Percentiles rank a stretch among this genome's conserved stretches.
Evolutionary conservation across 768 basidiomycete species (phyloP).

Genomic region (Astraeus odoratus): DNA sequence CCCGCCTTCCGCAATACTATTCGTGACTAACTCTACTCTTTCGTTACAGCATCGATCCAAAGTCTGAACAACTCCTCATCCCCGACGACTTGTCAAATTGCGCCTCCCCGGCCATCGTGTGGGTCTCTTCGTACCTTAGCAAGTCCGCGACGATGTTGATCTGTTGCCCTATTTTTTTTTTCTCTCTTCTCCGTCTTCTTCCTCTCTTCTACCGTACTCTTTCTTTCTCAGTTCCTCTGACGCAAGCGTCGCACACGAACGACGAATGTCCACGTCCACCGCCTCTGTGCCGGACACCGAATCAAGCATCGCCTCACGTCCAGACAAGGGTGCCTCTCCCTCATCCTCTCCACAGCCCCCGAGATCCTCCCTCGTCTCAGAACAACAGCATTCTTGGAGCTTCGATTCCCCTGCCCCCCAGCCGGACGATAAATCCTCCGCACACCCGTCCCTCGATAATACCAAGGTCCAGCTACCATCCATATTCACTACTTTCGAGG

Average conservation of each 20-base stretch:
- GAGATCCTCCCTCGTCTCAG: slow-evolving; percentile 27
- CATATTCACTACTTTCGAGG: slow-evolving; percentile 65
- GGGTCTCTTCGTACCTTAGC: slow-evolving; percentile 19
- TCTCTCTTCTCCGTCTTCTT: no score
- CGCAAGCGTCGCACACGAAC: slow-evolving; percentile 47
- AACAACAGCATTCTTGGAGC: slow-evolving; percentile 17
- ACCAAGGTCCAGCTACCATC: slow-evolving; percentile 65
- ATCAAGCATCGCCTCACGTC: slow-evolving; percentile 49
- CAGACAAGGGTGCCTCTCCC: slow-evolving; percentile 58
- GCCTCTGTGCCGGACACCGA: slow-evolving; percentile 62
- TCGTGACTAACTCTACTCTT: slow-evolving; percentile 5
- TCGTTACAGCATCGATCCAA: slow-evolving; percentile 32
- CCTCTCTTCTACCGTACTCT: slow-evolving; percentile 11
- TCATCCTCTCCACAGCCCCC: slow-evolving; percentile 39
- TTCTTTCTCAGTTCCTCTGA: slow-evolving; percentile 30
- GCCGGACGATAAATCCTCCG: slow-evolving; percentile 33
- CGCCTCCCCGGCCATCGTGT: slow-evolving; percentile 43
- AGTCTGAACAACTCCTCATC: slow-evolving; percentile 30
- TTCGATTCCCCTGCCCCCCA: slow-evolving; percentile 14
- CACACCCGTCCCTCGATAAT: slow-evolving; percentile 37
- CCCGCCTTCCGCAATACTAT: no score
- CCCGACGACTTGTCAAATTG: slow-evolving; percentile 42
- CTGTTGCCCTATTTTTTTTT: slow-evolving; percentile 8
- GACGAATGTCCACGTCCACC: slow-evolving; percentile 77
- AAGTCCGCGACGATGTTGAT: slow-evolving; percentile 12